These are phyloP conservation scores for Nigrospora osmanthi DNA, from an alignment of 2,329 filamentous ascomycete species.

Conservation along the genomic window DNA sequence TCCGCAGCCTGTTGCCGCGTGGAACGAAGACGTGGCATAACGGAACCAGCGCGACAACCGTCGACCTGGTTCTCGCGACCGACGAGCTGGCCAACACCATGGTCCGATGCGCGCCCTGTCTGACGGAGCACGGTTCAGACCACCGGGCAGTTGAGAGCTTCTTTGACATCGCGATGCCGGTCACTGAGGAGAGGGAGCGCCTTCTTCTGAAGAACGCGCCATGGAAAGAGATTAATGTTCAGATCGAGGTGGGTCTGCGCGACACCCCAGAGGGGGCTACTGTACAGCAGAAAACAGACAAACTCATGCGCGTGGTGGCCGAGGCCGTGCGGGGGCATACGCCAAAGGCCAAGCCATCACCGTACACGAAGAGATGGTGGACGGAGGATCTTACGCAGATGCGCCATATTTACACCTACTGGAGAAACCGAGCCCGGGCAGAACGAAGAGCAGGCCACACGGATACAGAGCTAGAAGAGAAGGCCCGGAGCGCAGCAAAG, in stretches of 20 bases:
- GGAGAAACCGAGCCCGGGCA: conserved; percentile 16
- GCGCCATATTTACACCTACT: conserved; percentile 16
- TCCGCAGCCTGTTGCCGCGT: conserved; percentile 23
- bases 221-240: conserved; percentile 14
- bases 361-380: conserved; percentile 22
- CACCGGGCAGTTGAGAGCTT: conserved; percentile 19
- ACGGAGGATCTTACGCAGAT: conserved; percentile 18
- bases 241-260: conserved; percentile 2
- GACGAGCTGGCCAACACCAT: conserved; percentile 10
- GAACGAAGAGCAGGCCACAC: conserved; percentile 4
- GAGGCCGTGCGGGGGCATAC: conserved; percentile 8
- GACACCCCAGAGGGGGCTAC: neutral
- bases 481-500: conserved; percentile 11
- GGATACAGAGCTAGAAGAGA: conserved; percentile 9
- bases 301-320: neutral
- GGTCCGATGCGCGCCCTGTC: conserved; percentile 3
- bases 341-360: conserved; percentile 15
- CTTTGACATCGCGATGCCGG: conserved; percentile 13
- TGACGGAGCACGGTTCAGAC: conserved; percentile 19
- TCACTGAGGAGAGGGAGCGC: conserved; percentile 1
- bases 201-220: too few species aligned
- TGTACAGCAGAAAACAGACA: neutral
- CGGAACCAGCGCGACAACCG: conserved; percentile 10
- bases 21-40: conserved; percentile 25
- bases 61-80: conserved; percentile 15